Evolutionary conservation across 75 land plant genomes (phyloP).

Genomic region (Gnetum montanum): DNA sequence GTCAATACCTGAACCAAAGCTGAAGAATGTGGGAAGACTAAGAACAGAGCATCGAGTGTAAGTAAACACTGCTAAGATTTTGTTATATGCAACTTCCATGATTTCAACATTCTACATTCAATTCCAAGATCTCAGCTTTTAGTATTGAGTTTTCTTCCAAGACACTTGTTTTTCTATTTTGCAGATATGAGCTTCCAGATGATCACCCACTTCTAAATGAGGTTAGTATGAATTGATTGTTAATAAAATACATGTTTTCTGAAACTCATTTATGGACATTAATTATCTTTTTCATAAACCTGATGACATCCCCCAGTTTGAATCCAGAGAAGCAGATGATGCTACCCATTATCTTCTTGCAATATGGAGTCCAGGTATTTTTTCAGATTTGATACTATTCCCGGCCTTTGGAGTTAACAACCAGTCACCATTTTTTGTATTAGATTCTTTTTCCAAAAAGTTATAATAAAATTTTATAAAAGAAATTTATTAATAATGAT

Average conservation of each 20-base stretch:
- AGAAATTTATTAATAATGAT: too few relatives aligned
- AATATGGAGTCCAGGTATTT: constrained; percentile 86
- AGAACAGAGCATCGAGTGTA: constrained; percentile 78
- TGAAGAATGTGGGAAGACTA: constrained; percentile 48
- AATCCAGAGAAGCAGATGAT: constrained; percentile 78
- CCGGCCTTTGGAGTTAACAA: background rate
- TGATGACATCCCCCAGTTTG: too few relatives aligned
- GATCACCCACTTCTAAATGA: constrained; percentile 53
- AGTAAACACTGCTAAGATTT: too few relatives aligned
- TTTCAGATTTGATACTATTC: background rate
- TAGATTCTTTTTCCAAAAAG: too few relatives aligned
- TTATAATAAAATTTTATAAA: too few relatives aligned
- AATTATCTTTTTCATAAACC: too few relatives aligned
- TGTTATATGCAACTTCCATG: too few relatives aligned
- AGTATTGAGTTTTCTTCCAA: background rate
- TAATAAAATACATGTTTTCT: too few relatives aligned
- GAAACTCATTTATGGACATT: too few relatives aligned
- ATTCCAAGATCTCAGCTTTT: too few relatives aligned
- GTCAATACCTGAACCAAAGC: constrained; percentile 51
- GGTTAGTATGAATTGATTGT: constrained; percentile 49
- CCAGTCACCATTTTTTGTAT: too few relatives aligned
- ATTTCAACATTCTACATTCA: too few relatives aligned
- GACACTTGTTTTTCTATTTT: background rate
- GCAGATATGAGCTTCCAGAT: constrained; percentile 85
- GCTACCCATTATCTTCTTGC: constrained; percentile 84